Percentiles rank a stretch among this genome's conserved stretches.
phyloP scores from a whole-genome alignment of 768 basidiomycete species.

The Guyanaporus albipodus region DNA sequence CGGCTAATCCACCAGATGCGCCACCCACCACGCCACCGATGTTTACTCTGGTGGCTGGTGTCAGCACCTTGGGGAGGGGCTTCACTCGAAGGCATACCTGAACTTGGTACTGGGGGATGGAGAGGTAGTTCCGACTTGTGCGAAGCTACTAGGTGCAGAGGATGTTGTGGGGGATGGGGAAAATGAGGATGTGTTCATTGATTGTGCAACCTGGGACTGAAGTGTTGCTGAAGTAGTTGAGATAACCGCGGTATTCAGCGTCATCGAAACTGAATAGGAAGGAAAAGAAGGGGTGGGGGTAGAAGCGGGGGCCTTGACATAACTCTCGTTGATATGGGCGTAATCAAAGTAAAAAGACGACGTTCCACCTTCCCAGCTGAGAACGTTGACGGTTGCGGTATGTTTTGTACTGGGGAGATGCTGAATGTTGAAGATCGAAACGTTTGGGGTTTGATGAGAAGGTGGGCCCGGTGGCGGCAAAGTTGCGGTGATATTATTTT shows the following conservation, averaged over 20 bases:
- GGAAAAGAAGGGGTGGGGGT: neutral
- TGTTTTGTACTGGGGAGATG: slow-evolving; percentile 7
- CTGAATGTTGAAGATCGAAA: slow-evolving; percentile 15
- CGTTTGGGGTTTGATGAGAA: slow-evolving; percentile 11
- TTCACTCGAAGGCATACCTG: neutral
- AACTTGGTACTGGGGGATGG: neutral
- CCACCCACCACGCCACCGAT: slow-evolving; percentile 4
- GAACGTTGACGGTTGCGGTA: slow-evolving; percentile 6
- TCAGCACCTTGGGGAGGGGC: neutral
- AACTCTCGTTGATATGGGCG: slow-evolving; percentile 10
- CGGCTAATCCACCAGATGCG: slow-evolving; percentile 6
- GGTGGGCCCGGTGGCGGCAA: slow-evolving; percentile 9
- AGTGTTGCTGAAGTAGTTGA: neutral
- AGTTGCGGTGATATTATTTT: neutral
- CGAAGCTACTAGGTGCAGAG: too few relatives aligned
- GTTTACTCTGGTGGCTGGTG: neutral
- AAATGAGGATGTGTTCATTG: neutral
- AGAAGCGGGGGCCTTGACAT: neutral
- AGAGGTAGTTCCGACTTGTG: neutral
- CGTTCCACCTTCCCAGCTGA: slow-evolving; percentile 2
- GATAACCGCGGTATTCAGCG: neutral
- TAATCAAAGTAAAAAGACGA: slow-evolving; percentile 16
- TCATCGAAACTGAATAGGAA: neutral
- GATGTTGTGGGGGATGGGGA: too few relatives aligned
- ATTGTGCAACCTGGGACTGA: neutral